Conservation (phyloP, 2,329 filamentous ascomycete species). For the Penicillium aurantiogriseum region DNA sequence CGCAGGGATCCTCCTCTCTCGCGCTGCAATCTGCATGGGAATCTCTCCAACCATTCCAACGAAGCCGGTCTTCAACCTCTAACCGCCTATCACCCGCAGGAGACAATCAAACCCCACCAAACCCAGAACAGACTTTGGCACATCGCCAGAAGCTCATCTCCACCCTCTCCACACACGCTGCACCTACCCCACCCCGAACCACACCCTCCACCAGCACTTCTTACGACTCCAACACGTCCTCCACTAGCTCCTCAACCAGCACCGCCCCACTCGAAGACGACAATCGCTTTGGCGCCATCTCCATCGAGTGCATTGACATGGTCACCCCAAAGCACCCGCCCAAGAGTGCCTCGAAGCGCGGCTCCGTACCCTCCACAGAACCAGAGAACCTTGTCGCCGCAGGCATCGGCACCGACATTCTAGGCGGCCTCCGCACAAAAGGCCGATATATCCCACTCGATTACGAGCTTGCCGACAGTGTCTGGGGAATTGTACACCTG, state of each 20-base stretch:
- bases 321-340: conserved; percentile 34
- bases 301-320: conserved; percentile 79
- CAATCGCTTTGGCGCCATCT: conserved; percentile 78
- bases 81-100: conserved; percentile 10
- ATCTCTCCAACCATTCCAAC: conserved; percentile 39
- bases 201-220: conserved; percentile 1
- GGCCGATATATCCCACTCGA: conserved; percentile 73
- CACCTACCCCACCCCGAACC: background rate
- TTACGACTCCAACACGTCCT: background rate
- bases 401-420: conserved; percentile 51
- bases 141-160: conserved; percentile 1
- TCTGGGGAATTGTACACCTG: conserved; percentile 91
- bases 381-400: conserved; percentile 46
- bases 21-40: conserved; percentile 38
- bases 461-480: conserved; percentile 70
- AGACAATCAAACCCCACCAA: background rate
- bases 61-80: conserved; percentile 19
- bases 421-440: conserved; percentile 73
- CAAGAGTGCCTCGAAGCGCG: conserved; percentile 25
- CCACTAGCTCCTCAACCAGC: conserved; percentile 2
- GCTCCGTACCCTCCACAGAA: conserved; percentile 31
- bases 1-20: conserved; percentile 21
- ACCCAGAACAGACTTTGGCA: conserved; percentile 4
- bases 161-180: background rate
- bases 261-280: conserved; percentile 49